Conservation (phyloP, 2,329 filamentous ascomycete genomes). For the Trichoderma koningii region DNA sequence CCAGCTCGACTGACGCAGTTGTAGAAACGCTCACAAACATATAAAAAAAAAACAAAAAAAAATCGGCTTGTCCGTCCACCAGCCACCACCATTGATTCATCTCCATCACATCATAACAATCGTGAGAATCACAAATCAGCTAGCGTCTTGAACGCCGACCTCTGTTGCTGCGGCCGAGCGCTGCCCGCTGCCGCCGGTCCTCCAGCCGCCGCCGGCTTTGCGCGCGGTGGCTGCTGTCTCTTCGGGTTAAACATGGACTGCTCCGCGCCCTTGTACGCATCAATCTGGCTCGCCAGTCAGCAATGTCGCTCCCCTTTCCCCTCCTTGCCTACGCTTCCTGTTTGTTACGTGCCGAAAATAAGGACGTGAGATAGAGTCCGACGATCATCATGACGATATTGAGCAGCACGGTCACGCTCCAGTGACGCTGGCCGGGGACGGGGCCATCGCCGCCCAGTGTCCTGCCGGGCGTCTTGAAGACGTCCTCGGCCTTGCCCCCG, state of each 20-base stretch:
- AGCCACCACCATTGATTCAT: background rate
- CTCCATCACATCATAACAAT: background rate
- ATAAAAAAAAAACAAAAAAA: background rate
- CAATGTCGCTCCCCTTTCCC: slow-evolving; percentile 14
- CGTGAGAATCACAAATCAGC: slow-evolving; percentile 49
- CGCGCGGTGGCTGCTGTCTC: slow-evolving; percentile 37
- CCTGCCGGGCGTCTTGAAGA: slow-evolving; percentile 58
- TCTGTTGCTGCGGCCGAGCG: slow-evolving; percentile 36
- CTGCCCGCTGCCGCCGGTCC: slow-evolving; percentile 28
- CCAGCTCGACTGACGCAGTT: slow-evolving; percentile 1
- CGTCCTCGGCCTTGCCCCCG: slow-evolving; percentile 47
- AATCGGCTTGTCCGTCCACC: background rate
- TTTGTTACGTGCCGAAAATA: slow-evolving; percentile 57
- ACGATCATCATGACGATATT: slow-evolving; percentile 48
- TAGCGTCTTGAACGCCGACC: slow-evolving; percentile 53
- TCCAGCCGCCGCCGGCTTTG: slow-evolving; percentile 13
- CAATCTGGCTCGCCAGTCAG: slow-evolving; percentile 50
- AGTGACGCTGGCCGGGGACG: slow-evolving; percentile 30
- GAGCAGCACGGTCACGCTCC: slow-evolving; percentile 49
- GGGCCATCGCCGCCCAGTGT: slow-evolving; percentile 53
- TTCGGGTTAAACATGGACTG: slow-evolving; percentile 60
- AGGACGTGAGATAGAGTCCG: slow-evolving; percentile 61
- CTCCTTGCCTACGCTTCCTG: slow-evolving; percentile 25
- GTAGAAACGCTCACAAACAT: slow-evolving; percentile 20
- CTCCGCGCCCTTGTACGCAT: slow-evolving; percentile 63